Percentiles rank a stretch among this genome's conserved stretches.
phyloP scores from a whole-genome alignment of 106 monocot species.

The Alisma plantagoaquatica region DNA sequence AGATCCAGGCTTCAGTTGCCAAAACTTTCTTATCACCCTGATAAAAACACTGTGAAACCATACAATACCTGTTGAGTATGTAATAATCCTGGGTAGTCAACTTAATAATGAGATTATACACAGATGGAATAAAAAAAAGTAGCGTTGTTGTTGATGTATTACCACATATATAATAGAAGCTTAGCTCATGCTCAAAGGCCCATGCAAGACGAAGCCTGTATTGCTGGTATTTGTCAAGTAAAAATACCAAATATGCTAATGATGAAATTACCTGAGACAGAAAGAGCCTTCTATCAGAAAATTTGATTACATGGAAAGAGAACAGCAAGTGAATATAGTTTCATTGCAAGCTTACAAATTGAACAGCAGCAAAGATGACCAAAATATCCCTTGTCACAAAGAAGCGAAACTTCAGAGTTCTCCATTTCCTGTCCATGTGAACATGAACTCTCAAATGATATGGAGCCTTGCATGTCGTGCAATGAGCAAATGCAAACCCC shows the following conservation, averaged over 20 bases:
- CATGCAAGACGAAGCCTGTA: constrained; percentile 61
- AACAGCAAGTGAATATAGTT: no score
- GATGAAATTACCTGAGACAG: constrained; percentile 85
- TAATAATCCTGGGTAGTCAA: no score
- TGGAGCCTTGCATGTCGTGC: constrained; percentile 96
- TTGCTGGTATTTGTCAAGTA: constrained; percentile 65
- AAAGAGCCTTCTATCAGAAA: no score
- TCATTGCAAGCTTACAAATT: constrained; percentile 83
- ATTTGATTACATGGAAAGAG: no score
- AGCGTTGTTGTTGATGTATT: constrained; percentile 14
- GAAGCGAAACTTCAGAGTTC: constrained; percentile 88
- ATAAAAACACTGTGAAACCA: no score
- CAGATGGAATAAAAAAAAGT: no score
- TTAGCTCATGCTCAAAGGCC: constrained; percentile 60
- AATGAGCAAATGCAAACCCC: constrained; percentile 98
- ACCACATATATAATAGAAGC: constrained; percentile 98
- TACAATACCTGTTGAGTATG: no score
- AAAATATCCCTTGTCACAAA: constrained; percentile 95
- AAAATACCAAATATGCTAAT: constrained; percentile 72
- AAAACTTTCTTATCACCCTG: no score
- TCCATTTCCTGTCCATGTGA: constrained; percentile 88
- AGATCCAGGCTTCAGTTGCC: no score
- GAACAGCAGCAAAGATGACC: constrained; percentile 66
- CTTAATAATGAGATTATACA: no score
- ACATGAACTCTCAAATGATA: constrained; percentile 88